Evolutionary conservation across 352 stramenopile genomes (phyloP), one percentile per base, ranked within the genome.

Genomic region (Plasmopara muralis): DNA sequence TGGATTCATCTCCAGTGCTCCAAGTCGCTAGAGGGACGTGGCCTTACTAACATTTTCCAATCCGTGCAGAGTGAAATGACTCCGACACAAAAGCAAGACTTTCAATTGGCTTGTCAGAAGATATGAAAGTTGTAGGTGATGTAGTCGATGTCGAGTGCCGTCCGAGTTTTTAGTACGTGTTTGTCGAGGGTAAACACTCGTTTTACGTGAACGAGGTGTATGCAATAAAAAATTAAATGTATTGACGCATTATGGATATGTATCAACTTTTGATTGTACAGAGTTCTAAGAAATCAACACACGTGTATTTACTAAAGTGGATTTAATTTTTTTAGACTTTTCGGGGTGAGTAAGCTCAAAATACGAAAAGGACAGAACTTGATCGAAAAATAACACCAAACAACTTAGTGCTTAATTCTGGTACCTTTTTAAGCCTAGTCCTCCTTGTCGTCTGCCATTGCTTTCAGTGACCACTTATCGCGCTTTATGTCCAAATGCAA

Each of bases 381-480:
- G n/a, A n/a, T n/a, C n/a, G n/a, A 50, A 33, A 50, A 33, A 35
- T 30, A 50, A 29, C 34, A 57, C 18, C 15, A 16, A n/a, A 43
- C 35, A 57, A 63, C 31, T 16, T 48, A 34, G 9, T 42, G 25
- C 30, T 44, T 18, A 46, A 55, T 54, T 54, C 51, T 39, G 31
- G 33, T 47, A 59, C 41, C 46, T 64, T 25, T 47, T 25, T 16
- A 25, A 41, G 13, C 42, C 42, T 62, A 88, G 51, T 91, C 80
- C 54, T 91, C 80, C 47, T 85, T 85, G 40, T 88, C 78, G 28
- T 74, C 67, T 35, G 65, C 65, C 65, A 79, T 87, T 42, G 79
- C 72, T 54, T 88, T 88, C 50, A 89, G 73, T 38, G 82, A 92
- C 79, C 79, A 92, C 59, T 92, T 89, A 67, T 92, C 82, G 33